Conservation (phyloP, 495 filamentous ascomycete species). For the Penicillium psychrofluorescens region DNA sequence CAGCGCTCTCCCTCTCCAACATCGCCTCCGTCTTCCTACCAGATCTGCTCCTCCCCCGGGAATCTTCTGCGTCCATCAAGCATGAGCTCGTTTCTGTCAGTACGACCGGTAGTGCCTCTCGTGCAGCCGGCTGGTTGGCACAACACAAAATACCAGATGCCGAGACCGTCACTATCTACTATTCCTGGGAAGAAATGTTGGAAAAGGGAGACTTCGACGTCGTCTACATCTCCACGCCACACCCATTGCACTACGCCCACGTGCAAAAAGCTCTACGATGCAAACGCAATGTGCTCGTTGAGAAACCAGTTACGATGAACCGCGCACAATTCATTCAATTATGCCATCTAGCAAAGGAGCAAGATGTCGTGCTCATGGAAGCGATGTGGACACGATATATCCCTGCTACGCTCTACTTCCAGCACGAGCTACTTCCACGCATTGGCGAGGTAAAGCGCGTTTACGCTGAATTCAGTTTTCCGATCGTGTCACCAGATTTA, state of each 20-base stretch:
- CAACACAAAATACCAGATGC: conserved; percentile 1
- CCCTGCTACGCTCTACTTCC: conserved; percentile 2
- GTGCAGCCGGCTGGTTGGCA: conserved; percentile 1
- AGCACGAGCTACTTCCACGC: conserved; percentile 1
- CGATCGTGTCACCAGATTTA: conserved; percentile 1
- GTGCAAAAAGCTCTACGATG: background rate
- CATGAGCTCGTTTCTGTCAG: conserved; percentile 3
- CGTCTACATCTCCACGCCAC: conserved; percentile 7
- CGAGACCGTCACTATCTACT: background rate
- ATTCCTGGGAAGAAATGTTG: conserved; percentile 1
- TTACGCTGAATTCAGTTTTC: conserved; percentile 1
- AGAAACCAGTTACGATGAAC: conserved; percentile 6
- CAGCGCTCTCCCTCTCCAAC: conserved; percentile 1
- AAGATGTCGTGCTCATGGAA: conserved; percentile 4
- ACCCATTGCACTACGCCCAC: conserved; percentile 2
- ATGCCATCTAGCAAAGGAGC: conserved; percentile 1
- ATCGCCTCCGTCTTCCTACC: conserved; percentile 2
- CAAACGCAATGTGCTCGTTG: conserved; percentile 2
- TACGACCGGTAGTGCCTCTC: background rate
- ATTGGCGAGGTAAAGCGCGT: conserved; percentile 3
- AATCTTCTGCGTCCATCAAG: background rate
- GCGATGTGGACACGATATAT: conserved; percentile 6
- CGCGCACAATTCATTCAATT: background rate
- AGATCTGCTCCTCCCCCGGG: conserved; percentile 1
- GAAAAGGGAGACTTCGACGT: conserved; percentile 2